A percentile compares a stretch with the other conserved stretches of the same genome.
Evolutionary conservation across 2,329 filamentous ascomycete species (phyloP).

Genomic region (Cryphonectria parasitica): DNA sequence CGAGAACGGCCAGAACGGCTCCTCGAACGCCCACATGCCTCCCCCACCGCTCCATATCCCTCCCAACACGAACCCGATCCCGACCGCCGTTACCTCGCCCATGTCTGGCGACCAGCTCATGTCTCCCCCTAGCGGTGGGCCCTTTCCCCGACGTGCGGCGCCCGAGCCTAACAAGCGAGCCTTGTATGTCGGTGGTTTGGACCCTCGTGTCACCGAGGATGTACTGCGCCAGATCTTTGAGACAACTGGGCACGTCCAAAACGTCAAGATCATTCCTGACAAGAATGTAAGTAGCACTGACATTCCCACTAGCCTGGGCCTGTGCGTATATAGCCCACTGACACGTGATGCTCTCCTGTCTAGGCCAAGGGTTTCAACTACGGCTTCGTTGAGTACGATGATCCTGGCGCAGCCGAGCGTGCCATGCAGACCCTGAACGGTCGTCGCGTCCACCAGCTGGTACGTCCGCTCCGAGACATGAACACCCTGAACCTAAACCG

Average conservation of each 20-base stretch:
- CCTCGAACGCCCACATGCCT: constrained; percentile 78
- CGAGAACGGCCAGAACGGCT: constrained; percentile 68
- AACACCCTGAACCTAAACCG: not conserved
- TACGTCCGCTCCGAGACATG: constrained; percentile 51
- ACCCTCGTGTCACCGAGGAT: constrained; percentile 94
- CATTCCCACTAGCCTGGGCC: not conserved
- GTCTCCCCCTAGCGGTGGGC: constrained; percentile 82
- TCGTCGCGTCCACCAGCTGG: constrained; percentile 90
- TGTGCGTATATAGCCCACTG: constrained; percentile 26
- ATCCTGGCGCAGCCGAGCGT: constrained; percentile 92
- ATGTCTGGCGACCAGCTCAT: constrained; percentile 74
- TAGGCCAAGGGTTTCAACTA: constrained; percentile 98
- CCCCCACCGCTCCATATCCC: constrained; percentile 92
- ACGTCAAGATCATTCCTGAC: constrained; percentile 99
- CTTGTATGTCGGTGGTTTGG: constrained; percentile 91
- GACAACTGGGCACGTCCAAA: constrained; percentile 96
- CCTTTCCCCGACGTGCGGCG: constrained; percentile 84
- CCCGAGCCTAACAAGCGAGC: constrained; percentile 99
- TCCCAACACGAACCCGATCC: constrained; percentile 94
- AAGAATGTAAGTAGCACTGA: constrained; percentile 79
- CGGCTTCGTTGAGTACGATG: constrained; percentile 98
- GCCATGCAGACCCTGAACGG: constrained; percentile 98
- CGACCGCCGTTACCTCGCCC: constrained; percentile 87
- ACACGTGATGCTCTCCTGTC: constrained; percentile 43
- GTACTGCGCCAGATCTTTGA: constrained; percentile 98